Base-by-base conservation (phyloP, 331 rosid genomes). In the Malus hybrid region DNA sequence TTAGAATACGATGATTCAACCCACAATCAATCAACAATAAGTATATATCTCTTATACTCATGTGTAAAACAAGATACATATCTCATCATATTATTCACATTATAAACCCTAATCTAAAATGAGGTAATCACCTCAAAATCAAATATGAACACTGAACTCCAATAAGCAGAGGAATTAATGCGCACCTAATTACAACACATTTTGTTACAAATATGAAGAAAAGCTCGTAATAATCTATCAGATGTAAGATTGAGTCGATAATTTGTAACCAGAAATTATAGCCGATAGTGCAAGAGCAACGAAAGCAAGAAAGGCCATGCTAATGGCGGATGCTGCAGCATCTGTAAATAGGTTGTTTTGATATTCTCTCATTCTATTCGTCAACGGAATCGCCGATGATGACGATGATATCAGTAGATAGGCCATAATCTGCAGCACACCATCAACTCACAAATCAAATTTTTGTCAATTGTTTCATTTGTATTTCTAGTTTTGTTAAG, bases 291-390 rank as follows among this genome's bases (percentile, higher is more conserved):
- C 97, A 12, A 84, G 75, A 13, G 82, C 67, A 13, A 88, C 71
- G 86, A 95, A 95, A 42, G 99, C 92, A 5, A 92, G 68, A 68
- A 92, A 73, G 1, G 88, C 76, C 96, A 89, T 89, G 87, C 84
- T 67, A 48, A 95, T 89, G 70, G 99, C 78, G 4, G 96, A 74
- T 16, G 93, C 81, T 56, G 88, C 87, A 11, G 97, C 4, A 72
- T 92, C 97, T 6, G 93, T 89, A 26, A 95, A 92, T 66, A 86
- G 77, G 79, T 91, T 86, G 81, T 92, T 92, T 39, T 84, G 79
- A 9, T 82, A 79, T 86, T 77, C 90, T 65, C 97, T 84, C 86
- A 92, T 78, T 42, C 85, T 81, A 53, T 90, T 83, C 73, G 92
- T 95, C 52, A 85, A 2, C 7, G 99, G 93, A 71, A 86, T 68